Conservation (phyloP, 2,329 filamentous ascomycete genomes). For the Madurella fahalii region DNA sequence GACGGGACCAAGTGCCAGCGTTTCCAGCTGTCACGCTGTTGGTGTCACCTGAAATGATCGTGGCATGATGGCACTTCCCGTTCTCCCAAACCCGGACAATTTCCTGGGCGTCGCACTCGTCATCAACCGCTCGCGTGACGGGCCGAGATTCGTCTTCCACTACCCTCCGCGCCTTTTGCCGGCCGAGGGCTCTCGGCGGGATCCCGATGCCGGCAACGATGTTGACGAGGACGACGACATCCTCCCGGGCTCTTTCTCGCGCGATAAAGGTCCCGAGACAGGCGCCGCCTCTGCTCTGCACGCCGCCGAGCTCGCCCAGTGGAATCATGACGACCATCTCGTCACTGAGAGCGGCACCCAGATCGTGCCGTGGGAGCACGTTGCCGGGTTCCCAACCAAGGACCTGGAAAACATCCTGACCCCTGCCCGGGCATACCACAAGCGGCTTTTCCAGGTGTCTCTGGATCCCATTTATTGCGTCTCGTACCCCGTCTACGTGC, state of each 20-base stretch:
- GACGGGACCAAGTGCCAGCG: too few relatives aligned
- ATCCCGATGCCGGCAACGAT: slow-evolving; percentile 33
- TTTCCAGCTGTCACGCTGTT: too few relatives aligned
- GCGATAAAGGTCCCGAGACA: slow-evolving; percentile 32
- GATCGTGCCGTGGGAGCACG: slow-evolving; percentile 64
- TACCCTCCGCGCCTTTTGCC: slow-evolving; percentile 62
- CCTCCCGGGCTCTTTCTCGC: slow-evolving; percentile 44
- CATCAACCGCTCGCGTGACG: slow-evolving; percentile 69
- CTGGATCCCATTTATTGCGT: slow-evolving; percentile 77
- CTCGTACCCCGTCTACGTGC: slow-evolving; percentile 78
- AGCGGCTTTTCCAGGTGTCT: slow-evolving; percentile 75
- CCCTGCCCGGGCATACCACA: slow-evolving; percentile 71
- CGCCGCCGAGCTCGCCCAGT: slow-evolving; percentile 39
- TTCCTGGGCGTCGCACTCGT: slow-evolving; percentile 70
- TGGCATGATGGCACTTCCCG: slow-evolving; percentile 43
- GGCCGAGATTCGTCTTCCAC: slow-evolving; percentile 80
- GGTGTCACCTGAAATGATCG: too few relatives aligned
- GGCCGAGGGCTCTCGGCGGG: slow-evolving; percentile 32
- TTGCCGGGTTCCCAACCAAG: slow-evolving; percentile 69
- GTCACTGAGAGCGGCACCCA: slow-evolving; percentile 54
- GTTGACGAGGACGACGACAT: slow-evolving; percentile 48
- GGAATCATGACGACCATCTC: slow-evolving; percentile 52
- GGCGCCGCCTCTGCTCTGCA: slow-evolving; percentile 32
- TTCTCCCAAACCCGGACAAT: slow-evolving; percentile 50
- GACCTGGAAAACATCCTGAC: slow-evolving; percentile 78